These are phyloP conservation scores for Rhytidiadelphus loreus DNA, from an alignment of 225 moss, liverwort and hornwort genomes.

Conservation along the genomic window DNA sequence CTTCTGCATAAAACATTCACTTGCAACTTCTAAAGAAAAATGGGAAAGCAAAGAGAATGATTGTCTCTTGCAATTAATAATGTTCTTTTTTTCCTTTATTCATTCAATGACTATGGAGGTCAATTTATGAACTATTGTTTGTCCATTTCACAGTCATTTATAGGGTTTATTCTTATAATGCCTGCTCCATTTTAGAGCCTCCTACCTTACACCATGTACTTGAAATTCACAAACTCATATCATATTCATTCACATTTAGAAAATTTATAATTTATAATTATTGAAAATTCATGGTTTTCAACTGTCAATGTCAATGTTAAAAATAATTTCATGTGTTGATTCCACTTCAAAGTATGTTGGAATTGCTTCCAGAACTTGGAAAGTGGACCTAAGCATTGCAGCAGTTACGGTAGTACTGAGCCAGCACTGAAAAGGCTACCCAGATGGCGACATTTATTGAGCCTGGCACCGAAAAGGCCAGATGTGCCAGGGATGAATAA, in stretches of 20 bases:
- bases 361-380: background rate
- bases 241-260: background rate
- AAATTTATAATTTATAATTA: too few relatives aligned
- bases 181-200: too few relatives aligned
- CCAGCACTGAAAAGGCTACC: background rate
- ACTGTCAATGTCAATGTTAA: background rate
- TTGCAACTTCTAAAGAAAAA: too few relatives aligned
- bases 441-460: background rate
- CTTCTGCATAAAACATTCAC: too few relatives aligned
- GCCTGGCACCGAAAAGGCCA: background rate
- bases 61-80: too few relatives aligned
- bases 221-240: background rate
- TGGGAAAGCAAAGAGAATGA: too few relatives aligned
- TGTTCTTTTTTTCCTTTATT: too few relatives aligned
- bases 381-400: background rate
- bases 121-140: too few relatives aligned
- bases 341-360: background rate
- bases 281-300: background rate
- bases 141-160: too few relatives aligned
- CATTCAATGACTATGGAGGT: too few relatives aligned
- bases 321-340: background rate
- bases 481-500: too few relatives aligned
- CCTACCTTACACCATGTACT: background rate
- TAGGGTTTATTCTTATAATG: too few relatives aligned
- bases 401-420: background rate